phyloP scores from a whole-genome alignment of 1,139 yeast genomes.

The Zygosaccharomyces pseudobailii region DNA sequence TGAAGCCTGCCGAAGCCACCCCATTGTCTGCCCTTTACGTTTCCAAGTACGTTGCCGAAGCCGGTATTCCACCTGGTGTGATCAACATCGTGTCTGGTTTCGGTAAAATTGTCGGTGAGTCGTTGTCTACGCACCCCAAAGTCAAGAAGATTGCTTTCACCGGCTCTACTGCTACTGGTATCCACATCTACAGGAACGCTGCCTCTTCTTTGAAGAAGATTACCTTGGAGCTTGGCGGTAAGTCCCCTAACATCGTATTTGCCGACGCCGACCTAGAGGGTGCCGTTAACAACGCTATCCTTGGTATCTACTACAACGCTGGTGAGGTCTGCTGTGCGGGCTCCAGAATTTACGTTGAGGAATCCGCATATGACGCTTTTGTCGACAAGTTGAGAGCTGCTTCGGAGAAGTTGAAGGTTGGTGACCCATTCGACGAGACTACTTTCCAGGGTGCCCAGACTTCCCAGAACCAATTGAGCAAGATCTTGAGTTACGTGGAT shows the following conservation, averaged over 20 bases:
- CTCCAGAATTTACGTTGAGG: constrained; percentile 57
- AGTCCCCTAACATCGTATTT: constrained; percentile 57
- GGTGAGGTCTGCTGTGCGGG: constrained; percentile 70
- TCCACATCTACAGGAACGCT: constrained; percentile 49
- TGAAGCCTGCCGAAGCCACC: constrained; percentile 58
- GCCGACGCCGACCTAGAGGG: constrained; percentile 48
- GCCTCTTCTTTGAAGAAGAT: constrained; percentile 53
- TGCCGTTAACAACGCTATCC: constrained; percentile 43
- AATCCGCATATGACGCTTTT: constrained; percentile 49
- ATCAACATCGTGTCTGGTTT: constrained; percentile 53
- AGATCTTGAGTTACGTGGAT: constrained; percentile 52
- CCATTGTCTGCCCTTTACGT: constrained; percentile 56
- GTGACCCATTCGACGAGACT: constrained; percentile 55
- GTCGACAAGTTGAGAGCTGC: constrained; percentile 44
- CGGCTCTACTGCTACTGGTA: constrained; percentile 60
- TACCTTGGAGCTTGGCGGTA: constrained; percentile 61
- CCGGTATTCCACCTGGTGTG: constrained; percentile 57
- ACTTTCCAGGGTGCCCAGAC: constrained; percentile 63
- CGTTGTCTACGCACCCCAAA: constrained; percentile 47
- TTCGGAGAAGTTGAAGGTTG: constrained; percentile 46
- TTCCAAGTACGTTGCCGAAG: constrained; percentile 46
- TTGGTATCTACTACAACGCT: constrained; percentile 51
- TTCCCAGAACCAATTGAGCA: constrained; percentile 49
- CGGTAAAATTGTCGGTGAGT: constrained; percentile 57
- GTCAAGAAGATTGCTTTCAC: constrained; percentile 57